phyloP scores from a whole-genome alignment of 208 protist species.

The Trypanosoma cruzi region DNA sequence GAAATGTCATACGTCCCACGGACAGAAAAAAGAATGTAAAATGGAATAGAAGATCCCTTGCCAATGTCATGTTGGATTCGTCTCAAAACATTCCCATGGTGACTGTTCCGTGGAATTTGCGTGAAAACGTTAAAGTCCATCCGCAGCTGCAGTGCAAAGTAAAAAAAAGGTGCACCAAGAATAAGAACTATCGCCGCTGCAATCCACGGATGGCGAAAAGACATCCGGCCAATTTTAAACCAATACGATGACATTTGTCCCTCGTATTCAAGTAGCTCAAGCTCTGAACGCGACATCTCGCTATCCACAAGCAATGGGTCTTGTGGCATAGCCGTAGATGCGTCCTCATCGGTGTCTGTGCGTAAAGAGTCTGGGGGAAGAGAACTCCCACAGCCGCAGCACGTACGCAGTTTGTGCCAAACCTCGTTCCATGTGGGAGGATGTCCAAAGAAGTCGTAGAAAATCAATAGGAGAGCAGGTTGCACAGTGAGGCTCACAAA shows the following conservation, averaged over 20 bases:
- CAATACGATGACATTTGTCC: conserved; percentile 19
- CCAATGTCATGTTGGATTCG: conserved; percentile 9
- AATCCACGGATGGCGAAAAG: conserved; percentile 28
- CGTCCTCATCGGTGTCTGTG: not conserved
- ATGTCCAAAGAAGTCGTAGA: conserved; percentile 32
- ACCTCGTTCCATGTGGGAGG: conserved; percentile 18
- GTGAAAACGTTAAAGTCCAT: conserved; percentile 28
- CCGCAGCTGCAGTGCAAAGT: conserved; percentile 12
- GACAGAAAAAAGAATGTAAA: conserved; percentile 25
- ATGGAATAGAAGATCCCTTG: conserved; percentile 22
- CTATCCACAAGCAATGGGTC: not conserved
- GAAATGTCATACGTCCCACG: conserved; percentile 5
- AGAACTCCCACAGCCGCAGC: not conserved
- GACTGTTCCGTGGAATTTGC: conserved; percentile 20
- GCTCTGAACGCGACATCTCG: not conserved
- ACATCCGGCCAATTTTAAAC: conserved; percentile 23
- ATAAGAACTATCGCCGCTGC: conserved; percentile 6
- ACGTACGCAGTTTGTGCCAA: conserved; percentile 1
- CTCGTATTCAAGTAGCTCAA: conserved; percentile 2
- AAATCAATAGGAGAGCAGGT: conserved; percentile 50
- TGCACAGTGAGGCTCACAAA: conserved; percentile 43
- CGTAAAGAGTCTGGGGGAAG: not conserved
- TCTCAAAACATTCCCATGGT: conserved; percentile 20
- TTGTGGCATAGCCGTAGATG: not conserved
- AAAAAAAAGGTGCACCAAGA: conserved; percentile 27